Evolutionary conservation across 768 basidiomycete genomes (phyloP), one percentile per base, ranked within the genome.

Genomic region (Tephrocybe sp.): DNA sequence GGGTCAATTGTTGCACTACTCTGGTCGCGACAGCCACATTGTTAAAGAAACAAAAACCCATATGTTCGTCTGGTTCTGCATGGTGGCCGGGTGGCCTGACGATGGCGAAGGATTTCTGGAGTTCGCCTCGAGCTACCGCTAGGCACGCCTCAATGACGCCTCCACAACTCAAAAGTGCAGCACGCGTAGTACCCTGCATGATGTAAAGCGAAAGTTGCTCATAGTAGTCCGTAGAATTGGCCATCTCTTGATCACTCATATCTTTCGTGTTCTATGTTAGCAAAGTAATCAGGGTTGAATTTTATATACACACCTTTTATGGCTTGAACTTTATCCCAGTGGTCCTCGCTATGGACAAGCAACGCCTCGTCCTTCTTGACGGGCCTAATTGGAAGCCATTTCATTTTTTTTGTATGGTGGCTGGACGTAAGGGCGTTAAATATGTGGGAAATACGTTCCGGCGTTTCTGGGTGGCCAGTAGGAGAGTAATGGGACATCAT

Each of bases 41-140:
- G 68, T 99, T 99, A 73, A 94, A 97, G 74, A 99, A 97, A 69
- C 97, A 98, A 67, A 99, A 99, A 1, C 97, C 97, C 95, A 98
- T 98, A 55, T 92, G 90, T 63, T 95, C 89, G 56, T 97, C 92
- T 4, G 97, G 97, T 64, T 99, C 97, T 5, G 97, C 95, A 62
- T 99, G 97, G 64, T 99, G 97, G 0, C 97, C 97, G 0, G 97
- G 97, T 11, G 97, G 97, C 45, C 97, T 82, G 28, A 98, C 95
- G 53, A 98, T 92, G 2, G 97, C 97, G 64, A 99, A 88, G 0
- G 89, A 78, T 66, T 95, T 98, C 60, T 87, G 78, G 31, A 98
- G 73, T 56, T 85, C 78, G 12, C 85, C 69, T 27, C 83, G 82
- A 26, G 92, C 94, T 37, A 98, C 94, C 4, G 91, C 84, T 11